A percentile compares a stretch with the other conserved stretches of the same genome.
Conservation (phyloP, 2,329 filamentous ascomycete species). For the Colletotrichum incanum region DNA sequence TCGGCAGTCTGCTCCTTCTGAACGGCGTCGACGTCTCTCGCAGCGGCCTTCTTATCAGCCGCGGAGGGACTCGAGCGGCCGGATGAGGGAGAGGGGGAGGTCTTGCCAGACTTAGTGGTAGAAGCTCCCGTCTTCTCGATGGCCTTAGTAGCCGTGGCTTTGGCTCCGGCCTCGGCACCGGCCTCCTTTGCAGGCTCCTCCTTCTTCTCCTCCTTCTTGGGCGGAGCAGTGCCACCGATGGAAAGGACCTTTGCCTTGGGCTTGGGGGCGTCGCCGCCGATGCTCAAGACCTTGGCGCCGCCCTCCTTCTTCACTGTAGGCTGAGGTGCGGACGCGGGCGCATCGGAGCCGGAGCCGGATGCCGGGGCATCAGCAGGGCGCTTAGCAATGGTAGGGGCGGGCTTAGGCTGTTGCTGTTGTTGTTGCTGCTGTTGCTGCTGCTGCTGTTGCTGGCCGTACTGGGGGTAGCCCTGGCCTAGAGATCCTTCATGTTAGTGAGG, state of each 20-base stretch:
- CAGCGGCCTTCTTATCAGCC: conserved; percentile 64
- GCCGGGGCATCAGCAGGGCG: conserved; percentile 66
- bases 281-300: conserved; percentile 76
- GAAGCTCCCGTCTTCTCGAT: conserved; percentile 88
- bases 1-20: conserved; percentile 85
- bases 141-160: conserved; percentile 89
- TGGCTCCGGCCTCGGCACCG: conserved; percentile 77
- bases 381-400: conserved; percentile 76
- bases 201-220: conserved; percentile 63
- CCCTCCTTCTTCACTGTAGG: conserved; percentile 69
- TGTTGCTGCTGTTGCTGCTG: conserved; percentile 64
- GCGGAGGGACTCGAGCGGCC: conserved; percentile 86
- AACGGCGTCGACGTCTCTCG: conserved; percentile 85
- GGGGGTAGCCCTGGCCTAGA: conserved; percentile 59
- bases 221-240: conserved; percentile 55
- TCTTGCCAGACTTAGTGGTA: conserved; percentile 74
- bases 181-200: conserved; percentile 66
- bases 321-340: conserved; percentile 63
- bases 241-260: conserved; percentile 65
- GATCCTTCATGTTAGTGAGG: neutral
- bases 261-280: conserved; percentile 72
- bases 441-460: conserved; percentile 67
- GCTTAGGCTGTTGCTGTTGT: conserved; percentile 59
- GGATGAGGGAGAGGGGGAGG: conserved; percentile 86
- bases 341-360: conserved; percentile 51